phyloP scores from a whole-genome alignment of 176 grass and related monocot species.

The Canna indica region DNA sequence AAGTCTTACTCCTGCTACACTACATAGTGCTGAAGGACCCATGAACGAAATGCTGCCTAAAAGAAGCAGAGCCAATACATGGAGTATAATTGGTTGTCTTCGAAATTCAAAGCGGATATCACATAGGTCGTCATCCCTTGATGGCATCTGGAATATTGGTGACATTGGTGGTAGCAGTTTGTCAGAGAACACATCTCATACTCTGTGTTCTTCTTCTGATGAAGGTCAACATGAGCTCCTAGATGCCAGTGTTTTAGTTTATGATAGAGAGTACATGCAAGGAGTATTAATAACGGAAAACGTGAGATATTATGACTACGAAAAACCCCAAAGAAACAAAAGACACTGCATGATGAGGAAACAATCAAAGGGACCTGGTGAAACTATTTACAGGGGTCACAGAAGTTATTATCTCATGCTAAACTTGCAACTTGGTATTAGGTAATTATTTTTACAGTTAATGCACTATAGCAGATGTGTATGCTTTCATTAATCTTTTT shows the following conservation, averaged over 20 bases:
- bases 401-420: conserved; percentile 96
- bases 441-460: conserved; percentile 30
- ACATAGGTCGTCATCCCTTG: conserved; percentile 49
- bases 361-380: conserved; percentile 51
- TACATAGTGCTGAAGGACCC: conserved; percentile 30
- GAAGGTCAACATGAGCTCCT: conserved; percentile 26
- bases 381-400: conserved; percentile 93
- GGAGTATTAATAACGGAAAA: conserved; percentile 77
- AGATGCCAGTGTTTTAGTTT: conserved; percentile 44
- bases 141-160: conserved; percentile 19
- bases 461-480: background rate
- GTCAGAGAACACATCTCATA: conserved; percentile 36
- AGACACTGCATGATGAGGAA: conserved; percentile 41
- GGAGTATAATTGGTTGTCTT: conserved; percentile 39
- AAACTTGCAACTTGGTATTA: conserved; percentile 95
- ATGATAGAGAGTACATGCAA: conserved; percentile 82
- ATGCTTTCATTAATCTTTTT: background rate
- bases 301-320: conserved; percentile 41
- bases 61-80: conserved; percentile 29
- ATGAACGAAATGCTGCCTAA: conserved; percentile 27
- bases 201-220: conserved; percentile 28
- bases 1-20: conserved; percentile 25
- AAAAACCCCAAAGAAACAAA: conserved; percentile 34
- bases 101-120: conserved; percentile 49
- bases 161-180: conserved; percentile 42